Conservation (phyloP, 2,329 filamentous ascomycete genomes). For the Stemphylium beticola region DNA sequence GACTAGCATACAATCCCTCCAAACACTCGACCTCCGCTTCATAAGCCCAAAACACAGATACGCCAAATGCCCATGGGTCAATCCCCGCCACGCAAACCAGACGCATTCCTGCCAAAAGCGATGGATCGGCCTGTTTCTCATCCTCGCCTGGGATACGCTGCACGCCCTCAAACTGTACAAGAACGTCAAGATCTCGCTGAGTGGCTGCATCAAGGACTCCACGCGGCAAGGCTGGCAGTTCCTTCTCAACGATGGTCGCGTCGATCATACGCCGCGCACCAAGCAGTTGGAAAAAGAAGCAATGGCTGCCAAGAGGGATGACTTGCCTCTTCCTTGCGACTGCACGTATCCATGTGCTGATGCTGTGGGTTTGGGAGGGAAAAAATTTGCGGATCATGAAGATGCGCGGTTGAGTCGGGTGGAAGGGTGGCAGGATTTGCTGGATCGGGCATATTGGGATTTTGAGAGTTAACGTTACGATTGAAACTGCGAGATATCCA, state of each 20-base stretch:
- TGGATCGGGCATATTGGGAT: constrained; percentile 15
- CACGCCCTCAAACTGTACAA: background rate
- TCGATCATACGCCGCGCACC: background rate
- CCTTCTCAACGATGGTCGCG: constrained; percentile 2
- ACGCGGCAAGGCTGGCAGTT: constrained; percentile 15
- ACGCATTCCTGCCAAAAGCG: constrained; percentile 23
- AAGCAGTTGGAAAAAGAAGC: background rate
- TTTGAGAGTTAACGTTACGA: constrained; percentile 14
- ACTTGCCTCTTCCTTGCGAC: constrained; percentile 1
- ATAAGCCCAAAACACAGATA: constrained; percentile 22
- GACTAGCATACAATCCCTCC: background rate
- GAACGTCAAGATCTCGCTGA: constrained; percentile 3
- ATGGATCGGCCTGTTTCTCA: constrained; percentile 24
- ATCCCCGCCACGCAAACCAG: background rate
- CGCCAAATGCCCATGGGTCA: constrained; percentile 19
- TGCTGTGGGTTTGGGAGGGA: too few species aligned
- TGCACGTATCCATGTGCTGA: constrained; percentile 16
- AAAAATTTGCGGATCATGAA: background rate
- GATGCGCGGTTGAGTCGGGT: constrained; percentile 3
- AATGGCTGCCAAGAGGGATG: background rate
- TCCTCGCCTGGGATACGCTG: constrained; percentile 5
- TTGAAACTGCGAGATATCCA: too few species aligned
- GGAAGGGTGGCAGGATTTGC: constrained; percentile 6
- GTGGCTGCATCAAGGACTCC: constrained; percentile 21
- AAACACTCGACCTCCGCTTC: constrained; percentile 25